phyloP scores from a whole-genome alignment of 148 eudicot species.

The Rhododendron ovatum region DNA sequence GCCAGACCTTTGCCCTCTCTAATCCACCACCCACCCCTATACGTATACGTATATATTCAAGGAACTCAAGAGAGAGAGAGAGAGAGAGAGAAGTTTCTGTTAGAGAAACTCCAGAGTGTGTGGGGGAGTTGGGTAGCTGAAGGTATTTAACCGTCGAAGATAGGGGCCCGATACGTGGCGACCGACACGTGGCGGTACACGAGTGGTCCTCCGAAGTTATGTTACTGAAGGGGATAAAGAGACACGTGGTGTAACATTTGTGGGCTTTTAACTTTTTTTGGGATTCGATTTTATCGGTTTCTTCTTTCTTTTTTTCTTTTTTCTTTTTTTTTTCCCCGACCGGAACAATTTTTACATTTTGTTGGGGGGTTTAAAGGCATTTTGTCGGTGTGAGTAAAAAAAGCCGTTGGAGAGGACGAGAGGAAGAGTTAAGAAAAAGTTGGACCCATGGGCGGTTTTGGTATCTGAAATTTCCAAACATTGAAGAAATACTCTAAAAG shows the following conservation, averaged over 20 bases:
- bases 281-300: constrained; percentile 3
- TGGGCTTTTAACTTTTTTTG: not conserved
- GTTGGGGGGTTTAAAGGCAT: not conserved
- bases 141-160: not conserved
- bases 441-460: not conserved
- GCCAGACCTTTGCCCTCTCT: constrained; percentile 21
- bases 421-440: not conserved
- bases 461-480: not conserved
- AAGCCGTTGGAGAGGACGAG: not conserved
- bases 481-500: too few species aligned
- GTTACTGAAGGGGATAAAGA: not conserved
- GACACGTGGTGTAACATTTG: not conserved
- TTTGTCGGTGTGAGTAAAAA: not conserved
- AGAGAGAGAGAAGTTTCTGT: not conserved
- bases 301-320: not conserved
- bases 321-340: not conserved
- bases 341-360: not conserved
- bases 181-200: not conserved
- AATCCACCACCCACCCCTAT: not conserved
- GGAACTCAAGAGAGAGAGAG: not conserved
- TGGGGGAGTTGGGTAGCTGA: not conserved
- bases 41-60: not conserved
- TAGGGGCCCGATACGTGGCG: too few species aligned
- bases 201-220: not conserved
- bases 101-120: not conserved